phyloP scores from a whole-genome alignment of 2,329 filamentous ascomycete genomes.

The Xylaria sp. region DNA sequence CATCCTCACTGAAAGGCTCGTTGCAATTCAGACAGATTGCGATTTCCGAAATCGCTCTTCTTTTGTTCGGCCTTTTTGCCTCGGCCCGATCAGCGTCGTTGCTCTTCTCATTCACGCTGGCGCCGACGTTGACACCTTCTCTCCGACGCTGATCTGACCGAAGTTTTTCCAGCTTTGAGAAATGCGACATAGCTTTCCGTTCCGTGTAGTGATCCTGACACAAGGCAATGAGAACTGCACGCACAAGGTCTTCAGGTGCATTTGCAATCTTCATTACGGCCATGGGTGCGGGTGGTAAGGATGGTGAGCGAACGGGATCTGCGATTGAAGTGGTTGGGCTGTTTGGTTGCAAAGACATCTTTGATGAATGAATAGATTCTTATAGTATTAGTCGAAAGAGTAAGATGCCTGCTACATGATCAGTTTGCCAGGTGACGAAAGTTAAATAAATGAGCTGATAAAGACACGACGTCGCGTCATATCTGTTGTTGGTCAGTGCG shows the following conservation, averaged over 20 bases:
- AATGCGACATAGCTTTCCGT: constrained; percentile 1
- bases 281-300: not conserved
- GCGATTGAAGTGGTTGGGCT: not conserved
- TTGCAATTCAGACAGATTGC: constrained; percentile 16
- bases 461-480: constrained; percentile 4
- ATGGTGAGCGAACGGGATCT: not conserved
- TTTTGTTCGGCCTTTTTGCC: not conserved
- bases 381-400: not conserved
- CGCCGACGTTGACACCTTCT: not conserved
- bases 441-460: not conserved
- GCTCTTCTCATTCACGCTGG: not conserved
- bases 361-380: not conserved
- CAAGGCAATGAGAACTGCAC: constrained; percentile 20
- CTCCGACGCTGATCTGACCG: not conserved
- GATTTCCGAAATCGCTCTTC: constrained; percentile 13
- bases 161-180: not conserved
- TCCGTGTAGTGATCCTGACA: constrained; percentile 12
- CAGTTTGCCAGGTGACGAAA: not conserved
- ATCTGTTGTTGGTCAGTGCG: not conserved
- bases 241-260: constrained; percentile 19
- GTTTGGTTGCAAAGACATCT: constrained; percentile 1
- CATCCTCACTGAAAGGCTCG: constrained; percentile 21
- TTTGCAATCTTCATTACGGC: not conserved
- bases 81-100: not conserved
- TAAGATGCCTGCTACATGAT: not conserved